Evolutionary conservation across 2,329 filamentous ascomycete genomes (phyloP).

Genomic region (Colletotrichum camelliae): DNA sequence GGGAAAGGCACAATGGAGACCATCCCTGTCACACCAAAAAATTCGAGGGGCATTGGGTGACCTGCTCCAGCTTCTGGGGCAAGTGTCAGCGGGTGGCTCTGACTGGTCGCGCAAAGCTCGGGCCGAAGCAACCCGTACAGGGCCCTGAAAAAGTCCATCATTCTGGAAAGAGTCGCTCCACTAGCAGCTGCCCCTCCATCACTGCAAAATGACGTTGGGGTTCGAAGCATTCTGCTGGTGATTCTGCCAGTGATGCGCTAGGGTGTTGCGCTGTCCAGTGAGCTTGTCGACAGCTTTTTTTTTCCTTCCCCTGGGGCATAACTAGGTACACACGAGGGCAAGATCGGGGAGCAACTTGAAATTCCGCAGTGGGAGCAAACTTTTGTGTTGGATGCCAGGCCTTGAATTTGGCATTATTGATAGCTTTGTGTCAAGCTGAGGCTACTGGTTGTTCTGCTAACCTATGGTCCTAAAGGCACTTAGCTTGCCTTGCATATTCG

Average conservation of each 20-base stretch:
- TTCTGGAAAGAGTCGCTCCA: background rate
- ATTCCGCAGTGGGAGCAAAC: background rate
- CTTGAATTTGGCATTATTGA: background rate
- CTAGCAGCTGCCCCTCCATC: slow-evolving; percentile 11
- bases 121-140: slow-evolving; percentile 6
- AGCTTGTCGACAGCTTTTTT: background rate
- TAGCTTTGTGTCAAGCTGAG: background rate
- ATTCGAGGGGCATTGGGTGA: slow-evolving; percentile 19
- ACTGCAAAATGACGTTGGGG: slow-evolving; percentile 20
- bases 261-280: background rate
- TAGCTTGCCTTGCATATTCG: background rate
- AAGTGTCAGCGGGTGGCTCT: background rate
- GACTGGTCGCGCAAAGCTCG: background rate
- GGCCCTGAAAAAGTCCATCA: background rate
- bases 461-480: background rate
- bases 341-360: background rate
- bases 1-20: background rate
- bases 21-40: slow-evolving; percentile 21
- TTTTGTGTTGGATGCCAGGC: background rate
- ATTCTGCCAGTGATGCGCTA: slow-evolving; percentile 16
- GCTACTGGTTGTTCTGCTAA: background rate
- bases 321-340: background rate
- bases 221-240: slow-evolving; percentile 4
- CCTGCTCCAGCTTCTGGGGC: background rate
- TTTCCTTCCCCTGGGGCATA: background rate